phyloP scores from a whole-genome alignment of 129 eudicot genomes.

The Dittrichia graveolens region DNA sequence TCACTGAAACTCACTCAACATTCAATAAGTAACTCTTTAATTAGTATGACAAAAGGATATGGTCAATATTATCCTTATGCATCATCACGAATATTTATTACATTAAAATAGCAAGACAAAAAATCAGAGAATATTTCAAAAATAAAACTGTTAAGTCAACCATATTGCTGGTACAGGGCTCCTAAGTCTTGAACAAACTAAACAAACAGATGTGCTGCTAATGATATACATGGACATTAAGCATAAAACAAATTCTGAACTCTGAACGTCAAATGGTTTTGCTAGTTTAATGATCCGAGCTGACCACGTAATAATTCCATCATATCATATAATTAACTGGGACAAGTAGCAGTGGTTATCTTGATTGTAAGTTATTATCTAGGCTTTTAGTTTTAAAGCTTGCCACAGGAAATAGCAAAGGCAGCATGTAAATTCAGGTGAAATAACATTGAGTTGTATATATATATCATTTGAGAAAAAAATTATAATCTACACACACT shows the following conservation, averaged over 20 bases:
- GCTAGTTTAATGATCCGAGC: not conserved
- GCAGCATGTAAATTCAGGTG: not conserved
- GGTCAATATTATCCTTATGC: too few relatives aligned
- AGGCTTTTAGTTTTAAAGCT: not conserved
- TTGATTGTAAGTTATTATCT: not conserved
- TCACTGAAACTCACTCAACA: too few relatives aligned
- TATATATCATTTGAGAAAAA: too few relatives aligned
- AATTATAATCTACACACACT: too few relatives aligned
- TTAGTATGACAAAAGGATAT: not conserved
- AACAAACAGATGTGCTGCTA: not conserved
- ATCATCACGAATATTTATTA: not conserved
- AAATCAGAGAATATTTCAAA: not conserved
- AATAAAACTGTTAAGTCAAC: not conserved
- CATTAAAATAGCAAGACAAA: not conserved
- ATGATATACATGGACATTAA: not conserved
- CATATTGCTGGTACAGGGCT: not conserved
- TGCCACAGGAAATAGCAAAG: not conserved
- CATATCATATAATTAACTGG: not conserved
- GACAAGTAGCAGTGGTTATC: not conserved
- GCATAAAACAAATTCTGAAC: not conserved
- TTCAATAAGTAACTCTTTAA: not conserved
- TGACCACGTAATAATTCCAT: not conserved
- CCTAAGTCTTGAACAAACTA: constrained; percentile 8
- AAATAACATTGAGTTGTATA: not conserved
- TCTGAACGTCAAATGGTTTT: not conserved